phyloP scores from a whole-genome alignment of 768 basidiomycete genomes.

The Lanmaoa pseudosensibilis region DNA sequence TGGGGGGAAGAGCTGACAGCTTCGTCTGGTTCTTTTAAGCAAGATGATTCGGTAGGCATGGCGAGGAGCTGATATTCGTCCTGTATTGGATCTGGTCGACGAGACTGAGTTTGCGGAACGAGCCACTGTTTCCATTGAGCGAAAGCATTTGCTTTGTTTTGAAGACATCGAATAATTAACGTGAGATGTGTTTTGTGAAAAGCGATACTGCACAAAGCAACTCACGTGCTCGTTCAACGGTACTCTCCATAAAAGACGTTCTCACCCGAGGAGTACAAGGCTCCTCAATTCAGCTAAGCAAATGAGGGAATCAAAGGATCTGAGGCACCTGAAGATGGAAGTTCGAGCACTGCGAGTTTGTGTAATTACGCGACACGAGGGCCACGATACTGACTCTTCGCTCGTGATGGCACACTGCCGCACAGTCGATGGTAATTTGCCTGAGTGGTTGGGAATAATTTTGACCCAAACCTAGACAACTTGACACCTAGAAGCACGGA shows the following conservation, averaged over 20 bases:
- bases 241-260: constrained; percentile 8
- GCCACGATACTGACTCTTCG: background rate
- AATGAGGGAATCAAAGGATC: background rate
- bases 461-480: no score
- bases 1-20: background rate
- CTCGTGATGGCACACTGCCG: background rate
- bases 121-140: constrained; percentile 21
- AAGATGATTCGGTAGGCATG: constrained; percentile 4
- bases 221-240: constrained; percentile 13
- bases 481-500: no score
- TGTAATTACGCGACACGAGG: background rate
- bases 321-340: background rate
- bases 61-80: constrained; percentile 27
- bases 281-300: background rate
- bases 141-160: constrained; percentile 8
- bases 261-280: background rate
- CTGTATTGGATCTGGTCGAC: constrained; percentile 14
- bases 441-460: background rate
- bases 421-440: background rate
- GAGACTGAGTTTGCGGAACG: background rate
- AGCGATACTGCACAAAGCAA: background rate
- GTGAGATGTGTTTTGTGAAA: background rate
- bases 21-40: constrained; percentile 12
- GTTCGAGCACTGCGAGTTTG: background rate
- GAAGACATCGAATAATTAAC: background rate